Base-by-base conservation (phyloP, 2,329 filamentous ascomycete species). In the Metarhizium anisopliae region DNA sequence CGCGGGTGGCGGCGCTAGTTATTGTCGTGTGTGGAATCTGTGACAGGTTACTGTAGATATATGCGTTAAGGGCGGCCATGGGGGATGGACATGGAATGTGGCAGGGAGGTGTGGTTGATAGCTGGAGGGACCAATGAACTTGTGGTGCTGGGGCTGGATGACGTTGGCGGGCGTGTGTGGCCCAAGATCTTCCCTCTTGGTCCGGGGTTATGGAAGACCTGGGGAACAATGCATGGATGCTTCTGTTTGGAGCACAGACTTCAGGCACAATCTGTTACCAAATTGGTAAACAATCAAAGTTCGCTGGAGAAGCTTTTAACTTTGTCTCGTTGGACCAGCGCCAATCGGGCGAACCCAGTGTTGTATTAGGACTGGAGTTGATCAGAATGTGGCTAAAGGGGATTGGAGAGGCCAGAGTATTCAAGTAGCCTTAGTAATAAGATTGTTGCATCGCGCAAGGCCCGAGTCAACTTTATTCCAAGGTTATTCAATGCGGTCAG, bases 1-100 rank as follows among this genome's bases (percentile, higher is more conserved):
- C 56, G 56, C 56, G 53, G 56, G 45, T 11, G 29, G 54, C 45
- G 50, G n/a, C 18, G 43, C 50, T 32, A 40, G 38, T 16, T 40
- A 40, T 14, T 16, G 14, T 40, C 11, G 13, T 40, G 38, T n/a
- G 38, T 25, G 35, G 35, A 36, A 8, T 36, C 8, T 13, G 35
- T 36, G 11, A 54, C 18, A n/a, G 18, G 29, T 2, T 40, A 43
- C 42, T 18, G 38, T 40, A 40, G 38, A 25, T 25, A 25, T 25
- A 25, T 3, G 25, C 25, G 25, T 25, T 25, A 25, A 25, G 3
- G 25, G 25, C 25, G 40, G 40, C 6, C 40, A 18, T 14, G 40
- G 13, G n/a, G 43, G 20, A n/a, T 29, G 43, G 43, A 20, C 10
- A 47, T 8, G 43, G 43, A 47, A 47, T 47, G 43, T 47, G 43